These are phyloP conservation scores for Dactylellina parvicollis DNA, from an alignment of 2,329 filamentous ascomycete species.

Conservation along the genomic window DNA sequence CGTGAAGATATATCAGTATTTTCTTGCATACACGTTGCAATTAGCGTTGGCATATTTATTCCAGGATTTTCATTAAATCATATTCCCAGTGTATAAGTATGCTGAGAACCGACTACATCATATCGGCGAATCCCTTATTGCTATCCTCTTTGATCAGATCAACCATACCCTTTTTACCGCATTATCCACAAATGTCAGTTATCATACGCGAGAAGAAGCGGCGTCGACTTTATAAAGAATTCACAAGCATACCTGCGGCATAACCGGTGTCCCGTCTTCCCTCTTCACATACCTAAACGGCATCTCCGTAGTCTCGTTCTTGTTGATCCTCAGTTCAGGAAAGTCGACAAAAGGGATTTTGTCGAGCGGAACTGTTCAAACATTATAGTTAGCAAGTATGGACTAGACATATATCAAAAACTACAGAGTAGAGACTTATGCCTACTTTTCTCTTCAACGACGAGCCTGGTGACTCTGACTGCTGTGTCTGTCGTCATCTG, in stretches of 20 bases:
- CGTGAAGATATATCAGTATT: too few species aligned
- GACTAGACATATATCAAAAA: not conserved
- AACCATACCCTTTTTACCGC: conserved; percentile 78
- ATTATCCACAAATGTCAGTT: not conserved
- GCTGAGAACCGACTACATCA: conserved; percentile 63
- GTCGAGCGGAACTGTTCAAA: conserved; percentile 73
- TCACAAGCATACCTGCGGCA: conserved; percentile 83
- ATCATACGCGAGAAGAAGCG: too few species aligned
- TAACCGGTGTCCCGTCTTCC: conserved; percentile 79
- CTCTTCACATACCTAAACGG: conserved; percentile 90
- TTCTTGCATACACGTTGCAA: too few species aligned
- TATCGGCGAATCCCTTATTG: conserved; percentile 87
- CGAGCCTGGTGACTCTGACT: conserved; percentile 88
- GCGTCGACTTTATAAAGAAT: too few species aligned
- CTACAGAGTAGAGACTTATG: conserved; percentile 38
- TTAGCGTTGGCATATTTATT: not conserved
- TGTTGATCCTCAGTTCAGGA: conserved; percentile 87
- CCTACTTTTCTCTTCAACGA: conserved; percentile 83
- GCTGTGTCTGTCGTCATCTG: conserved; percentile 99
- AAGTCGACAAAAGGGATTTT: conserved; percentile 85
- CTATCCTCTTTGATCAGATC: conserved; percentile 93
- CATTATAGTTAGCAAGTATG: not conserved
- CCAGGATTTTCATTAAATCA: not conserved
- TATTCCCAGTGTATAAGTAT: not conserved
- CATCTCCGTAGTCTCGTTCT: conserved; percentile 96